These are phyloP conservation scores for Mucor saturninus DNA, from an alignment of 371 early-diverging fungal species.

Conservation along the genomic window DNA sequence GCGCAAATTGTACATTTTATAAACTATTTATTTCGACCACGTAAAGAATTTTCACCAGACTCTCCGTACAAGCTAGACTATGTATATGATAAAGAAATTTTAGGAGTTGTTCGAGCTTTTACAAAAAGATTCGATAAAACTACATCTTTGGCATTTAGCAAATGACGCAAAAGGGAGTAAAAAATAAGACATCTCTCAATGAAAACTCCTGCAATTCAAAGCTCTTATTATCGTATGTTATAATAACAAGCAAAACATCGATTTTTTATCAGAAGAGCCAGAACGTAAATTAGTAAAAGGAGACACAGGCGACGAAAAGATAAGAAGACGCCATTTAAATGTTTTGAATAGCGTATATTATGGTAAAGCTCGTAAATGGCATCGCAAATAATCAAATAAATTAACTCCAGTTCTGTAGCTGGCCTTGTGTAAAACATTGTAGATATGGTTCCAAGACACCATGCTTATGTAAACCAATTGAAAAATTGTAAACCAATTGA, in stretches of 20 bases:
- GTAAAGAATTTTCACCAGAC: constrained; percentile 14
- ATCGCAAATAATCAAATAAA: constrained; percentile 13
- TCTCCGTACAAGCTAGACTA: constrained; percentile 22
- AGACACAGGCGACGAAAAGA: constrained; percentile 2
- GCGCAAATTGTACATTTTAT: constrained; percentile 24
- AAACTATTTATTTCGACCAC: constrained; percentile 25
- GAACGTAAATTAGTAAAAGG: constrained; percentile 26
- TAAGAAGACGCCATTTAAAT: constrained; percentile 14
- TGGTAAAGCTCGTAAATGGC: constrained; percentile 22
- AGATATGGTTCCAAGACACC: constrained; percentile 14
- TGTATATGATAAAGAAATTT: constrained; percentile 19
- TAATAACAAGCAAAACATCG: constrained; percentile 24
- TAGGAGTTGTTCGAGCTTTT: constrained; percentile 15
- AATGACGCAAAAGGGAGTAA: too few relatives aligned
- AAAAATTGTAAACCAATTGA: constrained; percentile 19
- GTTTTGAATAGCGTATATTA: constrained; percentile 14
- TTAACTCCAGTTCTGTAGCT: constrained; percentile 20
- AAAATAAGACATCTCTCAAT: too few relatives aligned
- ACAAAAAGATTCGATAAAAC: constrained; percentile 15
- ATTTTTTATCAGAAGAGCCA: constrained; percentile 21
- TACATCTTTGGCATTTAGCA: constrained; percentile 20
- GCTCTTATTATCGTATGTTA: too few relatives aligned
- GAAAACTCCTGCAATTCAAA: too few relatives aligned
- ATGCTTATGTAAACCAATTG: constrained; percentile 15
- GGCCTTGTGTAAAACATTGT: constrained; percentile 17